A percentile compares a stretch with the other conserved stretches of the same genome.
Evolutionary conservation across 306 rosid genomes (phyloP).

Genomic region (Inga leiocalycina): DNA sequence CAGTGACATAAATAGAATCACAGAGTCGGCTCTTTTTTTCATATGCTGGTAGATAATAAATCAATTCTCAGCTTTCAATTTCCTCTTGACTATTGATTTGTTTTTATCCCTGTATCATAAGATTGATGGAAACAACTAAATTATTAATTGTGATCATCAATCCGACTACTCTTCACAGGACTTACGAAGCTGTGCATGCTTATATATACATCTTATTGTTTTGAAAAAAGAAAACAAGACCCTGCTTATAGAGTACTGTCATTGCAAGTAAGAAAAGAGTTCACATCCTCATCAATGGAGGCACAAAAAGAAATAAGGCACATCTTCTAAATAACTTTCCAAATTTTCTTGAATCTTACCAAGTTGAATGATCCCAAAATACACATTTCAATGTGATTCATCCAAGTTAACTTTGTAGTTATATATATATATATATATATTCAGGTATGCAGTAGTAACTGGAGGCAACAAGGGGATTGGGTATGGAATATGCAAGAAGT

Average conservation of each 20-base stretch:
- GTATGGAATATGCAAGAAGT: constrained; percentile 44
- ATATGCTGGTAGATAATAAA: not conserved
- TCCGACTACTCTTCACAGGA: not conserved
- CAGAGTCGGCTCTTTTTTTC: not conserved
- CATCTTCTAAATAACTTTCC: not conserved
- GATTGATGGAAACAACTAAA: not conserved
- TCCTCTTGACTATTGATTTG: not conserved
- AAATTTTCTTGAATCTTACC: not conserved
- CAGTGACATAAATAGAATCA: not conserved
- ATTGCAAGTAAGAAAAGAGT: not conserved
- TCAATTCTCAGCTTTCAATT: not conserved
- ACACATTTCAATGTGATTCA: not conserved
- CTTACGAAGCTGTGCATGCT: not conserved
- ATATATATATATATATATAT: not conserved
- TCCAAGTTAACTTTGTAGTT: not conserved
- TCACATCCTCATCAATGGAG: not conserved
- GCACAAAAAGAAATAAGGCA: not conserved
- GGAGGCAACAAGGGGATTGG: constrained; percentile 49
- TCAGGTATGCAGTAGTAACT: constrained; percentile 45
- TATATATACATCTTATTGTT: not conserved
- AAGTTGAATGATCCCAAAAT: not conserved
- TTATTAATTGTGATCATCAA: not conserved
- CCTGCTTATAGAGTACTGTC: not conserved
- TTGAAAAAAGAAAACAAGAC: not conserved
- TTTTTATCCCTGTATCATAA: not conserved